A percentile compares a stretch with the other conserved stretches of the same genome.
phyloP scores from a whole-genome alignment of 2,329 filamentous ascomycete species.

The Penicillium palitans region DNA sequence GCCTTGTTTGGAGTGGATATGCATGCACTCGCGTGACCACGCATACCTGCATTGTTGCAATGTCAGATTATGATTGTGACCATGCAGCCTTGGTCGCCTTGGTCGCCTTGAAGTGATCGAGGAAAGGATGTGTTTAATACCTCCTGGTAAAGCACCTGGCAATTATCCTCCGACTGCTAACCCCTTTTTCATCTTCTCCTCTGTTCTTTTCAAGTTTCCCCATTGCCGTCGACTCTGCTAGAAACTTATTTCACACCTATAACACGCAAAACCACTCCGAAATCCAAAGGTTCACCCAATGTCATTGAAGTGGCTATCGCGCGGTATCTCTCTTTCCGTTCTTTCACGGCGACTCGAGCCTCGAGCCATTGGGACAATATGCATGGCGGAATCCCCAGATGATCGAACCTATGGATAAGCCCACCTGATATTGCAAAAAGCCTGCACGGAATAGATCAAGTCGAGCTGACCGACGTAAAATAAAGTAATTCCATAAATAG shows the following conservation, averaged over 20 bases:
- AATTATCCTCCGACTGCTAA: neutral
- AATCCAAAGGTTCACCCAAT: neutral
- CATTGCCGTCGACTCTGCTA: neutral
- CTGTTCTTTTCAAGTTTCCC: neutral
- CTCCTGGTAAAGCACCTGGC: conserved; percentile 55
- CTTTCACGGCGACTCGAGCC: neutral
- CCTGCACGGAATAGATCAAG: too few relatives aligned
- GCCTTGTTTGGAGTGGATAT: conserved; percentile 56
- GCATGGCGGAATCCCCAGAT: too few relatives aligned
- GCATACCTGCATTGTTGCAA: conserved; percentile 48
- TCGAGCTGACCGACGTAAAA: too few relatives aligned
- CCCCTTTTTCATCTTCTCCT: neutral
- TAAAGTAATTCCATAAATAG: too few relatives aligned
- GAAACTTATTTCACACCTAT: neutral
- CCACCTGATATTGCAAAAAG: too few relatives aligned
- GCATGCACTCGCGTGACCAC: conserved; percentile 65
- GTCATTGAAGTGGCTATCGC: neutral
- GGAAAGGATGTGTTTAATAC: conserved; percentile 53
- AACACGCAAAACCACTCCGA: neutral
- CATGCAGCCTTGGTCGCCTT: neutral
- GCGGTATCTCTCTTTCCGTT: too few relatives aligned
- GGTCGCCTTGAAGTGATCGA: conserved; percentile 52
- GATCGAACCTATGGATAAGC: too few relatives aligned
- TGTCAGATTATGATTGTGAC: conserved; percentile 27
- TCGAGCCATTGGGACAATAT: neutral